phyloP scores from a whole-genome alignment of 805 yeast species.

The Priceomyces castillae region DNA sequence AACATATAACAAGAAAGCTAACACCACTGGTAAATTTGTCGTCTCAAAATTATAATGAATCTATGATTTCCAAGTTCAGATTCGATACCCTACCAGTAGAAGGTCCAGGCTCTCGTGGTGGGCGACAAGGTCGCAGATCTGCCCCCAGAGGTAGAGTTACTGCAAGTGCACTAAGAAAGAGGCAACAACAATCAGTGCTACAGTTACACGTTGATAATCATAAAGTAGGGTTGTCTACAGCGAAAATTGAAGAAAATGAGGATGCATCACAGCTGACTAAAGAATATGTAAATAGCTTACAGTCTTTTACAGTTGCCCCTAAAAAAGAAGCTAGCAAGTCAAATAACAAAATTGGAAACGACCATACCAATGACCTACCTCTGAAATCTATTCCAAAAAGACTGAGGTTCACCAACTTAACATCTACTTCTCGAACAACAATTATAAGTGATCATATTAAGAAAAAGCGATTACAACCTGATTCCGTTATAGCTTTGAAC shows the following conservation, averaged over 20 bases:
- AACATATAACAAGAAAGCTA: conserved; percentile 18
- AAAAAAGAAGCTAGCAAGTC: too few species aligned
- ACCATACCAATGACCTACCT: background rate
- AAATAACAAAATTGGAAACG: too few species aligned
- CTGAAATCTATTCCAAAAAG: background rate
- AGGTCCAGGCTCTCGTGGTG: conserved; percentile 43
- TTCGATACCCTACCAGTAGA: conserved; percentile 33
- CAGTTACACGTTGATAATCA: conserved; percentile 6
- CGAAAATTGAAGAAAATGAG: background rate
- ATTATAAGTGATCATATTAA: conserved; percentile 20
- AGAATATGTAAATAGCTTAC: too few species aligned
- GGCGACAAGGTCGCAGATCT: conserved; percentile 18
- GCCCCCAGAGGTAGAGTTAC: conserved; percentile 27
- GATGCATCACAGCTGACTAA: too few species aligned
- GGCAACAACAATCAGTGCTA: conserved; percentile 18
- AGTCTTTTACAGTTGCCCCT: too few species aligned
- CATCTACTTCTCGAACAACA: conserved; percentile 27
- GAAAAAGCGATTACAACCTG: conserved; percentile 10
- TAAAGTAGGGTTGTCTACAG: background rate
- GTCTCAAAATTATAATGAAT: conserved; percentile 26
- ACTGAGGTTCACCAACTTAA: background rate
- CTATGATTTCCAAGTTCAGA: conserved; percentile 31
- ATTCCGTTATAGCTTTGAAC: conserved; percentile 35
- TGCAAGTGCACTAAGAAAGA: conserved; percentile 17
- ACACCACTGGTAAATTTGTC: conserved; percentile 16